These are phyloP conservation scores for Jackrogersella multiformis DNA, from an alignment of 495 filamentous ascomycete genomes.

Conservation along the genomic window DNA sequence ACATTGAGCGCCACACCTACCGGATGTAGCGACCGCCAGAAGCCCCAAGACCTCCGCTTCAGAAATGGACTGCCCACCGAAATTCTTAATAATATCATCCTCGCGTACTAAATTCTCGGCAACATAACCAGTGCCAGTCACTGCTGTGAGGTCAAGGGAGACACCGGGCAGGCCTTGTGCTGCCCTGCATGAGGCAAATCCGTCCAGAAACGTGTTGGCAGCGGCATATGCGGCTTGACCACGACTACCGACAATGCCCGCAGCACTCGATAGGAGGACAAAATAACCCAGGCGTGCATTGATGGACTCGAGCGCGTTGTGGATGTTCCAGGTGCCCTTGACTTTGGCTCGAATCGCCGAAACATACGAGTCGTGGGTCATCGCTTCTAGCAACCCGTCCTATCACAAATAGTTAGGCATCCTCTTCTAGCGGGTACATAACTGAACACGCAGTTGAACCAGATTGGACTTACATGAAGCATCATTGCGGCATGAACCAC, in stretches of 20 bases:
- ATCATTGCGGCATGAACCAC: constrained; percentile 41
- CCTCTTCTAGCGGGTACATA: background rate
- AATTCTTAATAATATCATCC: constrained; percentile 36
- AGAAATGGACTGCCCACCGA: constrained; percentile 36
- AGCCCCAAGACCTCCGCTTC: constrained; percentile 35
- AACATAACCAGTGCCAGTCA: constrained; percentile 45
- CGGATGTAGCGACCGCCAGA: constrained; percentile 31
- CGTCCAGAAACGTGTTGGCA: constrained; percentile 67
- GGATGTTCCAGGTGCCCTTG: constrained; percentile 51
- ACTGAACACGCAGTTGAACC: background rate
- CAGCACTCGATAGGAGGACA: constrained; percentile 56
- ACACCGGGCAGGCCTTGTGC: constrained; percentile 49
- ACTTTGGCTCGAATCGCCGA: constrained; percentile 53
- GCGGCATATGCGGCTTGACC: constrained; percentile 69
- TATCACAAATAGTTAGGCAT: constrained; percentile 30
- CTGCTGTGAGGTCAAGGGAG: constrained; percentile 40
- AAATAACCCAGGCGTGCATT: constrained; percentile 66
- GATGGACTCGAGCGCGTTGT: constrained; percentile 41
- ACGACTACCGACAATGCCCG: constrained; percentile 57
- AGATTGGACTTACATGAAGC: constrained; percentile 36
- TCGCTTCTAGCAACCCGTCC: constrained; percentile 55
- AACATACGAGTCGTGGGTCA: constrained; percentile 51
- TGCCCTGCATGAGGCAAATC: constrained; percentile 47
- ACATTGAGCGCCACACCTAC: constrained; percentile 34
- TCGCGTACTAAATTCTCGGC: constrained; percentile 35